These are phyloP conservation scores for Leishmania aethiopica DNA, from an alignment of 208 protist genomes.

Conservation along the genomic window DNA sequence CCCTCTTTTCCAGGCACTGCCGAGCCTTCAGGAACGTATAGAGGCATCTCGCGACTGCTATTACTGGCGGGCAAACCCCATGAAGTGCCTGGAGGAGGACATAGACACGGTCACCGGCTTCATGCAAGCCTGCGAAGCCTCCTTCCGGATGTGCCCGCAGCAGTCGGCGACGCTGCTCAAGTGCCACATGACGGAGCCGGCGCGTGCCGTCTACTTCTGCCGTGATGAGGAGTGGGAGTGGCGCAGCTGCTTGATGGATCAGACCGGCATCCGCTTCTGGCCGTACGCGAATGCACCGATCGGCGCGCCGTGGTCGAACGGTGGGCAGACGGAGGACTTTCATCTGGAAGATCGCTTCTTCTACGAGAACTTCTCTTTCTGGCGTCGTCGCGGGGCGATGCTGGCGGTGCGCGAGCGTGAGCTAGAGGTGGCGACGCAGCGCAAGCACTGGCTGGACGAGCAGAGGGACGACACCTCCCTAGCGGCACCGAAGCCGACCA, in stretches of 20 bases:
- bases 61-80: slow-evolving; percentile 90
- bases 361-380: slow-evolving; percentile 89
- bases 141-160: slow-evolving; percentile 90
- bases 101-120: slow-evolving; percentile 73
- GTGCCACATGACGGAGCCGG: slow-evolving; percentile 93
- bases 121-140: slow-evolving; percentile 89
- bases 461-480: slow-evolving; percentile 40
- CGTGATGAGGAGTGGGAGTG: slow-evolving; percentile 93
- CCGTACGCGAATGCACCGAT: slow-evolving; percentile 90
- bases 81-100: slow-evolving; percentile 87
- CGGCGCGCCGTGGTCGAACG: slow-evolving; percentile 85
- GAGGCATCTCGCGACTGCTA: slow-evolving; percentile 80
- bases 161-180: slow-evolving; percentile 90
- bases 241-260: slow-evolving; percentile 92
- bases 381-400: slow-evolving; percentile 78
- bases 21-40: slow-evolving; percentile 74
- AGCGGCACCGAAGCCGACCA: slow-evolving; percentile 65
- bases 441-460: slow-evolving; percentile 77
- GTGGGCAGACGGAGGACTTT: slow-evolving; percentile 92
- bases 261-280: slow-evolving; percentile 90
- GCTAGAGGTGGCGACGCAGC: slow-evolving; percentile 74
- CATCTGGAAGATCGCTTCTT: slow-evolving; percentile 92
- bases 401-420: slow-evolving; percentile 81
- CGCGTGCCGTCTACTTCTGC: slow-evolving; percentile 90
- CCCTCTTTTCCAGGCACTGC: slow-evolving; percentile 87